phyloP scores from a whole-genome alignment of 108 stramenopile species.

The Fragilariopsis cylindrus region DNA sequence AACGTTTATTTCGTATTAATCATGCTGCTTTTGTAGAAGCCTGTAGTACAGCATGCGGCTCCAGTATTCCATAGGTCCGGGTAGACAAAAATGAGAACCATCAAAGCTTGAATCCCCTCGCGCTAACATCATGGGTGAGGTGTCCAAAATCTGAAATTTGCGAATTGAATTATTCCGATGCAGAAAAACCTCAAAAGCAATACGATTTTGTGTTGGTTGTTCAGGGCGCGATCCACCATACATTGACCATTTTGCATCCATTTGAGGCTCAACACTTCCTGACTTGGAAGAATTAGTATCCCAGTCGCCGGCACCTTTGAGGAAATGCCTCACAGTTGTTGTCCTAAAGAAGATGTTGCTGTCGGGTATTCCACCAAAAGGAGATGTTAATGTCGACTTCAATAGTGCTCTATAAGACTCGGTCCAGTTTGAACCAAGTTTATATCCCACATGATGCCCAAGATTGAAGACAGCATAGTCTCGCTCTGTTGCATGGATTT shows the following conservation, averaged over 20 bases:
- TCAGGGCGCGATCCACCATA: conserved; percentile 18
- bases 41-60: conserved; percentile 23
- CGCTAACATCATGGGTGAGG: conserved; percentile 26
- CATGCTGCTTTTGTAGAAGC: not conserved
- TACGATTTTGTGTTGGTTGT: conserved; percentile 21
- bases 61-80: conserved; percentile 24
- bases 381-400: not conserved
- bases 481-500: not conserved
- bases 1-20: too few relatives aligned
- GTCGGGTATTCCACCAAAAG: conserved; percentile 8
- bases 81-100: conserved; percentile 30
- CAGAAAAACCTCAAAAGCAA: conserved; percentile 8
- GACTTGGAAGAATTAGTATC: conserved; percentile 24
- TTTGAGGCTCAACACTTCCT: conserved; percentile 13
- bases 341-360: conserved; percentile 17
- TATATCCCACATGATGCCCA: not conserved
- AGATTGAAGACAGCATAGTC: not conserved
- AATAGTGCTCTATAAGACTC: not conserved
- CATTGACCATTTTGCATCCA: conserved; percentile 10
- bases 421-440: not conserved
- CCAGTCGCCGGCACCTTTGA: conserved; percentile 22
- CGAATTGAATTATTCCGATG: not conserved
- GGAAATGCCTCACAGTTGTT: conserved; percentile 19
- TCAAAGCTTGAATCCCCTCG: conserved; percentile 28
- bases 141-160: conserved; percentile 20